Percentiles rank a stretch among this genome's conserved stretches.
These are phyloP conservation scores for Septoria linicola DNA, from an alignment of 2,329 filamentous ascomycete genomes.

Conservation along the genomic window DNA sequence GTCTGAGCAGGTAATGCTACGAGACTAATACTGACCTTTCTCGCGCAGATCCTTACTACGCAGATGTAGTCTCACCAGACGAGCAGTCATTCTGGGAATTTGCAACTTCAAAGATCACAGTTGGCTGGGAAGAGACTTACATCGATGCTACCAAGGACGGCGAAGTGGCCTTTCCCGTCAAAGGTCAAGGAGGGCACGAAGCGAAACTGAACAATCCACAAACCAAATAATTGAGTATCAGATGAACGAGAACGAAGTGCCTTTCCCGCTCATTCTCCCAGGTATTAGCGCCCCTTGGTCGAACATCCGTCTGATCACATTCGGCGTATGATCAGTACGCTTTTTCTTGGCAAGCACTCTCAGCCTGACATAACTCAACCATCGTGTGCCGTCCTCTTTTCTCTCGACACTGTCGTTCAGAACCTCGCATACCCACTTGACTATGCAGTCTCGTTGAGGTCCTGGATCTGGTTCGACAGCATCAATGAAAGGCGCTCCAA, in stretches of 20 bases:
- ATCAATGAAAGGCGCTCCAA: constrained; percentile 58
- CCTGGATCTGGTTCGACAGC: constrained; percentile 46
- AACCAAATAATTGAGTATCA: neutral
- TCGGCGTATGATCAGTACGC: neutral
- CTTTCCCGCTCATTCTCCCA: constrained; percentile 7
- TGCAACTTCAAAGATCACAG: constrained; percentile 12
- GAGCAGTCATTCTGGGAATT: constrained; percentile 20
- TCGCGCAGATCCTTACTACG: constrained; percentile 23
- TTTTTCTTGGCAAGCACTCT: constrained; percentile 42
- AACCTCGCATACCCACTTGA: constrained; percentile 56
- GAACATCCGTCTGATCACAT: constrained; percentile 7
- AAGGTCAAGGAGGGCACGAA: constrained; percentile 5
- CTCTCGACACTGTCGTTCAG: constrained; percentile 56
- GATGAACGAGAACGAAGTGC: constrained; percentile 7
- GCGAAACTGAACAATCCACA: neutral
- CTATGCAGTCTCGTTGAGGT: constrained; percentile 51
- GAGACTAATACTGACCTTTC: neutral
- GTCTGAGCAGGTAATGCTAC: neutral
- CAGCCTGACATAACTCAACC: constrained; percentile 49
- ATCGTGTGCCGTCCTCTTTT: constrained; percentile 56
- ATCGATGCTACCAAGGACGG: constrained; percentile 4
- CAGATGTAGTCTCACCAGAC: constrained; percentile 19
- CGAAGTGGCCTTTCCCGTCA: neutral
- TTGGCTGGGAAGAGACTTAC: constrained; percentile 23
- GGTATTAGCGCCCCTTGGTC: constrained; percentile 4